These are phyloP conservation scores for Nicotiana tomentosiformis DNA, from an alignment of 257 asterid genomes.

Conservation along the genomic window DNA sequence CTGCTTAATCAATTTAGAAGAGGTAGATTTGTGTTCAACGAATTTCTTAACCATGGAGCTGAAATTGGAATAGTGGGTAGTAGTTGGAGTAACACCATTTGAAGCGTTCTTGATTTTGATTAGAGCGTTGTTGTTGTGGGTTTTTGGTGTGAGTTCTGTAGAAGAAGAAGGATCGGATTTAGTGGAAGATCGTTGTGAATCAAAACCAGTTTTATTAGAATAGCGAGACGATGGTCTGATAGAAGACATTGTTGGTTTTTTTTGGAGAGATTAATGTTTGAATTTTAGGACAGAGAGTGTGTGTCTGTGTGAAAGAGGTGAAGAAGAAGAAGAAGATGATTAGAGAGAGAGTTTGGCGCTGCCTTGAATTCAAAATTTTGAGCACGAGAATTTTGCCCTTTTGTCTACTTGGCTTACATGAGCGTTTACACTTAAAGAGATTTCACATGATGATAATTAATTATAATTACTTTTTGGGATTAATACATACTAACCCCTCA, in stretches of 20 bases:
- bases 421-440: no score
- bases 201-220: slow-evolving; percentile 16
- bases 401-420: no score
- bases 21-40: slow-evolving; percentile 46
- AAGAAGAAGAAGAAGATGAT: neutral
- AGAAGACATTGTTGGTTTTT: slow-evolving; percentile 50
- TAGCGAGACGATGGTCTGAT: slow-evolving; percentile 72
- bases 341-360: slow-evolving; percentile 4
- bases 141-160: slow-evolving; percentile 25
- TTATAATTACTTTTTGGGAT: no score
- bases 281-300: neutral
- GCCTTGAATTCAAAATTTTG: slow-evolving; percentile 7
- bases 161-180: slow-evolving; percentile 84
- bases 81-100: slow-evolving; percentile 1
- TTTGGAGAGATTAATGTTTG: neutral
- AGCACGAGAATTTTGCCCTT: neutral
- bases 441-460: no score
- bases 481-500: no score
- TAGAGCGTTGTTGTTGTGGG: neutral
- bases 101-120: slow-evolving; percentile 7
- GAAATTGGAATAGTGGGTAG: slow-evolving; percentile 28
- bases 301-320: neutral
- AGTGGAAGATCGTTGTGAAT: slow-evolving; percentile 48
- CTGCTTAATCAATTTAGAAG: slow-evolving; percentile 17
- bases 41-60: slow-evolving; percentile 68